A percentile compares a stretch with the other conserved stretches of the same genome.
phyloP scores from a whole-genome alignment of 1,139 yeast genomes.

The Trichomonascaceae sp. region DNA sequence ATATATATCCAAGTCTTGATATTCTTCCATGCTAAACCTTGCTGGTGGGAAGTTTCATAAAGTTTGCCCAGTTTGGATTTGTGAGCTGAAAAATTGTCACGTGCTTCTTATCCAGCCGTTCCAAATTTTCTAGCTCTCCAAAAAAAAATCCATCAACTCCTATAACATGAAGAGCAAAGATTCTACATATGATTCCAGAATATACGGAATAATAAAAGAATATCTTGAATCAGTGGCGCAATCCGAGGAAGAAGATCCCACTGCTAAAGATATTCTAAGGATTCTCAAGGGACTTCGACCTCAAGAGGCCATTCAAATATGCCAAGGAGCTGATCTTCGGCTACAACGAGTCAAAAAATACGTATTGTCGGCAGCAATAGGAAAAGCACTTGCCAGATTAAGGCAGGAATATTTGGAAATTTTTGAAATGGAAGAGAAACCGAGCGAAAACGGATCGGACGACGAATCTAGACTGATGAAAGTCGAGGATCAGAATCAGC shows the following conservation, averaged over 20 bases:
- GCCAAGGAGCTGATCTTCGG: slow-evolving; percentile 21
- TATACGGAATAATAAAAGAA: slow-evolving; percentile 4
- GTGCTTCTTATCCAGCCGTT: background rate
- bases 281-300: slow-evolving; percentile 18
- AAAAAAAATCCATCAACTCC: background rate
- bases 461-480: slow-evolving; percentile 54
- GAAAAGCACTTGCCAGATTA: slow-evolving; percentile 43
- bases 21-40: slow-evolving; percentile 4
- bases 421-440: slow-evolving; percentile 32
- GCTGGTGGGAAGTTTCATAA: background rate
- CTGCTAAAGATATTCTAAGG: slow-evolving; percentile 7
- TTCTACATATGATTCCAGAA: slow-evolving; percentile 3
- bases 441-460: slow-evolving; percentile 38
- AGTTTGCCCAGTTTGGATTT: no score
- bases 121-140: background rate
- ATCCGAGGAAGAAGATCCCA: background rate
- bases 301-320: slow-evolving; percentile 20
- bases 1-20: slow-evolving; percentile 55
- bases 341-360: slow-evolving; percentile 61
- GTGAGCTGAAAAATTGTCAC: background rate
- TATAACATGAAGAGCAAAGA: slow-evolving; percentile 7
- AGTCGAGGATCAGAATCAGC: slow-evolving; percentile 43
- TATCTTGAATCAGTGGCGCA: slow-evolving; percentile 3
- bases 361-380: slow-evolving; percentile 52
- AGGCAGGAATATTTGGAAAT: slow-evolving; percentile 35